phyloP scores from a whole-genome alignment of 352 stramenopile genomes.

The Phytophthora vignae region DNA sequence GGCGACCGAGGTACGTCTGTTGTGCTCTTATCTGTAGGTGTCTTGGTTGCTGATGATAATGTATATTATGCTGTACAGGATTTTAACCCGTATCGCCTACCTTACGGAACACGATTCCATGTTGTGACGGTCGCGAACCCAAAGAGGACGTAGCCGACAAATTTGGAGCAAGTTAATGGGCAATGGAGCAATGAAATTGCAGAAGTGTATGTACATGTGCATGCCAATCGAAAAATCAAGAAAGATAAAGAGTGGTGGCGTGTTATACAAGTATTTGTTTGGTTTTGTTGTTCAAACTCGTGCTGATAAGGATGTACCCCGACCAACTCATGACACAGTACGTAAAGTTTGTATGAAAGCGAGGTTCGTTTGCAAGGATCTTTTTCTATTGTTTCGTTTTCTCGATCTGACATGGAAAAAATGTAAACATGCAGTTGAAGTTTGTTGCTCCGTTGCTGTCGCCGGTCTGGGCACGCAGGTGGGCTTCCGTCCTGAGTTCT shows the following conservation, averaged over 20 bases:
- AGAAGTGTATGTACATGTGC: not conserved
- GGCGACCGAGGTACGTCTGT: slow-evolving; percentile 69
- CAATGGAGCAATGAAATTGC: slow-evolving; percentile 1
- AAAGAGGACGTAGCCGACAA: slow-evolving; percentile 60
- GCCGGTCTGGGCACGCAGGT: too few relatives aligned
- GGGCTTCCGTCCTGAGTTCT: too few relatives aligned
- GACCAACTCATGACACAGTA: too few relatives aligned
- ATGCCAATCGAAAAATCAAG: slow-evolving; percentile 8
- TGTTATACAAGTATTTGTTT: not conserved
- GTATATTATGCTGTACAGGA: slow-evolving; percentile 47
- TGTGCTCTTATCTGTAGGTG: not conserved
- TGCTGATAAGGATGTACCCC: too few relatives aligned
- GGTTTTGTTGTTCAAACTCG: too few relatives aligned
- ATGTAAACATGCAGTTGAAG: too few relatives aligned
- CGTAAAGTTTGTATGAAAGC: too few relatives aligned
- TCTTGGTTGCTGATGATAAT: slow-evolving; percentile 17
- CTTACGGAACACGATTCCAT: slow-evolving; percentile 81
- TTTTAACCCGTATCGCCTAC: slow-evolving; percentile 83
- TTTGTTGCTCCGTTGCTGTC: too few relatives aligned
- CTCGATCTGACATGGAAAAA: too few relatives aligned
- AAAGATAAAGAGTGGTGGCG: not conserved
- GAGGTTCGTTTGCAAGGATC: too few relatives aligned
- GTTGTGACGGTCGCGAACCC: slow-evolving; percentile 83
- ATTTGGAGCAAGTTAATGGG: slow-evolving; percentile 23
- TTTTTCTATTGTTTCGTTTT: too few relatives aligned